A percentile compares a stretch with the other conserved stretches of the same genome.
These are phyloP conservation scores for Zangia roseola DNA, from an alignment of 768 basidiomycete genomes.

Conservation along the genomic window DNA sequence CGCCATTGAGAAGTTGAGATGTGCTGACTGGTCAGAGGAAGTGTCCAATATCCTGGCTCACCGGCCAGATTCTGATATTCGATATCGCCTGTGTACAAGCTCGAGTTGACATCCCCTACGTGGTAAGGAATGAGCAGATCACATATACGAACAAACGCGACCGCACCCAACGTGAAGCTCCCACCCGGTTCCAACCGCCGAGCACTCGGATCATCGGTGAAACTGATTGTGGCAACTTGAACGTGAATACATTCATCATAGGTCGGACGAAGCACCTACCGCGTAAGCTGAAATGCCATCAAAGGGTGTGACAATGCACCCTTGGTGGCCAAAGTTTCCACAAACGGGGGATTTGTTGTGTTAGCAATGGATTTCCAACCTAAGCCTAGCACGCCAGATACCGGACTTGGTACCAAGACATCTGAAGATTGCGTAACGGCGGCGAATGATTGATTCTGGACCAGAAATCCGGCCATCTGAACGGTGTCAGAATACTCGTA, in stretches of 20 bases:
- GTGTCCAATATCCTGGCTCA: slow-evolving; percentile 73
- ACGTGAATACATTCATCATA: not conserved
- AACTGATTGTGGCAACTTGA: slow-evolving; percentile 35
- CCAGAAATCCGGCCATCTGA: slow-evolving; percentile 86
- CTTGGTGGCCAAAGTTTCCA: slow-evolving; percentile 70
- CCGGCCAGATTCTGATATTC: slow-evolving; percentile 70
- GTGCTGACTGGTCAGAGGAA: slow-evolving; percentile 57
- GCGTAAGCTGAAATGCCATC: slow-evolving; percentile 84
- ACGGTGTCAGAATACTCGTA: slow-evolving; percentile 70
- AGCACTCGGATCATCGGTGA: slow-evolving; percentile 40
- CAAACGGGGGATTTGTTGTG: slow-evolving; percentile 74
- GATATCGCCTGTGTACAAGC: slow-evolving; percentile 79
- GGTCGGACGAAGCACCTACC: slow-evolving; percentile 39
- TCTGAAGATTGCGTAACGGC: slow-evolving; percentile 52
- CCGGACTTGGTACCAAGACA: slow-evolving; percentile 61
- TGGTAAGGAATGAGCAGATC: not conserved
- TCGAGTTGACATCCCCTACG: slow-evolving; percentile 63
- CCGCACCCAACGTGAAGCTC: slow-evolving; percentile 66
- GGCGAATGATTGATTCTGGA: slow-evolving; percentile 76
- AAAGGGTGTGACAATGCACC: slow-evolving; percentile 65
- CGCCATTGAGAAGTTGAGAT: not conserved
- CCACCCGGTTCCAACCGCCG: slow-evolving; percentile 63
- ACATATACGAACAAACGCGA: not conserved
- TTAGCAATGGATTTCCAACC: slow-evolving; percentile 74
- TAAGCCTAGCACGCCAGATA: slow-evolving; percentile 88